A percentile compares a stretch with the other conserved stretches of the same genome.
These are phyloP conservation scores for Amylocarpus encephaloides DNA, from an alignment of 2,329 filamentous ascomycete genomes.

Conservation along the genomic window DNA sequence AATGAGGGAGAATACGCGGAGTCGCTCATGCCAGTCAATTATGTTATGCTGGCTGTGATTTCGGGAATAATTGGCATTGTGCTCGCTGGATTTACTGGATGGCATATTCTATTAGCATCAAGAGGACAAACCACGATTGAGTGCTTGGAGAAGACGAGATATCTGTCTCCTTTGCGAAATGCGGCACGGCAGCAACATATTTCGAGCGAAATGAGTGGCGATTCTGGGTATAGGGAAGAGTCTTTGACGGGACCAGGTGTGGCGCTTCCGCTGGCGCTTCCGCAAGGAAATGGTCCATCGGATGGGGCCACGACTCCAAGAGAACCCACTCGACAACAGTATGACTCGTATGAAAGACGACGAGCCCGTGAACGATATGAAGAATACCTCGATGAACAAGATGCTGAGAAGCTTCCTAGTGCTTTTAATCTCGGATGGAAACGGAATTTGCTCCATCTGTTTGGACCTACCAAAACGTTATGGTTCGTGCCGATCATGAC, in stretches of 20 bases:
- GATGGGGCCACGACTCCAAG: conserved; percentile 10
- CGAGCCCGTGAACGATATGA: conserved; percentile 64
- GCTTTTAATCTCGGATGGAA: conserved; percentile 87
- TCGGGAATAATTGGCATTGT: conserved; percentile 89
- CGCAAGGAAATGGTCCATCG: conserved; percentile 9
- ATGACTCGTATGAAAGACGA: conserved; percentile 51
- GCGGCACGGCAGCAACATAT: conserved; percentile 59
- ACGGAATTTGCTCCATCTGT: conserved; percentile 72
- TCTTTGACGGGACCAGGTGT: conserved; percentile 12
- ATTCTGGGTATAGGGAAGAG: conserved; percentile 58
- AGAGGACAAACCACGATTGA: conserved; percentile 91
- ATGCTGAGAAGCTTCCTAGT: conserved; percentile 80
- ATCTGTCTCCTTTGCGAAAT: conserved; percentile 72
- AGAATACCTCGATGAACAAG: conserved; percentile 82
- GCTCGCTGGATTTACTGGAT: conserved; percentile 79
- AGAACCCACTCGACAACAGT: conserved; percentile 28
- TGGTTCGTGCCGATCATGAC: conserved; percentile 81
- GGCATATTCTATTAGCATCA: conserved; percentile 79
- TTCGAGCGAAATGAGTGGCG: conserved; percentile 42
- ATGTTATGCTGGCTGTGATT: conserved; percentile 79
- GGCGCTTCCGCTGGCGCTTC: conserved; percentile 2
- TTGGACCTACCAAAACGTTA: conserved; percentile 64
- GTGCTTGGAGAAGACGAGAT: conserved; percentile 90
- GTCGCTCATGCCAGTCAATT: conserved; percentile 79
- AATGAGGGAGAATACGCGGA: conserved; percentile 65